Evolutionary conservation across 306 rosid species (phyloP), one percentile per base, ranked within the genome.

Genomic region (Glycine soja): DNA sequence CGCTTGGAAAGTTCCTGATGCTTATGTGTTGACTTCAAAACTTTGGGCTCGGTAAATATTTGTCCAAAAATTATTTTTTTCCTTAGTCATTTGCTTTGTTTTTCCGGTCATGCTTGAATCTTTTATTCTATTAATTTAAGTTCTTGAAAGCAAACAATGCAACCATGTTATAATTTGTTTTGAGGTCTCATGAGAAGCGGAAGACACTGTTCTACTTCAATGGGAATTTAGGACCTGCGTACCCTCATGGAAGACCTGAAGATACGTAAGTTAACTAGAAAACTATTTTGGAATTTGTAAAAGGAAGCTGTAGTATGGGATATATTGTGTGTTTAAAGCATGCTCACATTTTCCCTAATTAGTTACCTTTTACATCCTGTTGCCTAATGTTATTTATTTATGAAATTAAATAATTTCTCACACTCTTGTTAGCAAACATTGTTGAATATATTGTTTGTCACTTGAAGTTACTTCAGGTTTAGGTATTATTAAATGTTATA

Each of bases 1-100:
- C 81, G 93, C 99, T 52, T 95, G 99, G 99, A 95, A 95, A 88
- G 88, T 86, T 69, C 99, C 98, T 6, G 89, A 95, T 83, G 90
- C 56, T 75, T 61, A 47, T 75, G 78, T 83, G 78, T 66, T 95
- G 77, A 66, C 86, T 78, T 83, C 84, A 51, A 91, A 91, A 85
- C 83, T 90, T 80, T 90, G 97, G 99, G 82, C 92, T 63, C 72
- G 96, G 99, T 95, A 86, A 62, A 47, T 32, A n/a, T 8, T 38
- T 66, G 51, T n/a, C 47, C 57, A 61, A 57, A 46, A 63, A 61
- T 53, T 50, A 19, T 57, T 61, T 16, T 59, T 36, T 36, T 30
- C 62, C 72, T 64, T 7, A 7, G 73, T 78, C 70, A 51, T 32
- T 59, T 70, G 10, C 85, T 48, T 46, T 67, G 19, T 79, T 82